A percentile compares a stretch with the other conserved stretches of the same genome.
These are phyloP conservation scores for Aureobasidium sp. DNA, from an alignment of 2,329 filamentous ascomycete species.

Conservation along the genomic window DNA sequence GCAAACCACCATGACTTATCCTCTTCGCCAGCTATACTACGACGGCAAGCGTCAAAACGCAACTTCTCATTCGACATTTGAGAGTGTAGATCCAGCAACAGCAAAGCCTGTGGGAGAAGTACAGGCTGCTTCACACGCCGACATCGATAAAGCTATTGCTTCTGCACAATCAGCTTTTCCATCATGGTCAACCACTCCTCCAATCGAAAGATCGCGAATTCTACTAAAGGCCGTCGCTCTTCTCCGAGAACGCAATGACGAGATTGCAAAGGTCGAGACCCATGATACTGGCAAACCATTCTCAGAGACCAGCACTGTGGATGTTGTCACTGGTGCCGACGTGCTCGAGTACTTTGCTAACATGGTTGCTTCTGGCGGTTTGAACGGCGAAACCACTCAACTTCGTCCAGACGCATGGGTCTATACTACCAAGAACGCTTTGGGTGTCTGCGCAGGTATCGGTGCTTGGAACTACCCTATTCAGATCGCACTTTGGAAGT, in stretches of 20 bases:
- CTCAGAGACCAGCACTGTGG: conserved; percentile 75
- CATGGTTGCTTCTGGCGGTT: conserved; percentile 63
- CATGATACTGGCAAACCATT: conserved; percentile 80
- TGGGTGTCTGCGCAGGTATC: conserved; percentile 79
- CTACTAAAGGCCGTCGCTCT: conserved; percentile 67
- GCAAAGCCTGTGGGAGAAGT: conserved; percentile 61
- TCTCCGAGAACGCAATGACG: conserved; percentile 67
- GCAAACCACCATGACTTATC: neutral
- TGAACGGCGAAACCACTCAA: conserved; percentile 71
- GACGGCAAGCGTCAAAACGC: conserved; percentile 58
- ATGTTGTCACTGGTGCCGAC: conserved; percentile 74
- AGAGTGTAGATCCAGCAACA: conserved; percentile 66
- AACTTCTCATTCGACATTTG: conserved; percentile 54
- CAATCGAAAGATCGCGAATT: conserved; percentile 66
- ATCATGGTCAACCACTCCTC: conserved; percentile 65
- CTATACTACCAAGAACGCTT: conserved; percentile 70
- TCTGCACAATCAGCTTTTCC: conserved; percentile 65
- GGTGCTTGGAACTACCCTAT: conserved; percentile 91
- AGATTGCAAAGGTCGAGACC: conserved; percentile 70
- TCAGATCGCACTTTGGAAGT: conserved; percentile 87
- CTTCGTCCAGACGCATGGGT: conserved; percentile 70
- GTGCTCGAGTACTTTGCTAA: conserved; percentile 82
- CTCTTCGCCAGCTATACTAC: conserved; percentile 52
- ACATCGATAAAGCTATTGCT: conserved; percentile 63
- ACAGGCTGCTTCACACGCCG: conserved; percentile 55